phyloP scores from a whole-genome alignment of 2,329 filamentous ascomycete genomes.

The Incumbomyces lentus region DNA sequence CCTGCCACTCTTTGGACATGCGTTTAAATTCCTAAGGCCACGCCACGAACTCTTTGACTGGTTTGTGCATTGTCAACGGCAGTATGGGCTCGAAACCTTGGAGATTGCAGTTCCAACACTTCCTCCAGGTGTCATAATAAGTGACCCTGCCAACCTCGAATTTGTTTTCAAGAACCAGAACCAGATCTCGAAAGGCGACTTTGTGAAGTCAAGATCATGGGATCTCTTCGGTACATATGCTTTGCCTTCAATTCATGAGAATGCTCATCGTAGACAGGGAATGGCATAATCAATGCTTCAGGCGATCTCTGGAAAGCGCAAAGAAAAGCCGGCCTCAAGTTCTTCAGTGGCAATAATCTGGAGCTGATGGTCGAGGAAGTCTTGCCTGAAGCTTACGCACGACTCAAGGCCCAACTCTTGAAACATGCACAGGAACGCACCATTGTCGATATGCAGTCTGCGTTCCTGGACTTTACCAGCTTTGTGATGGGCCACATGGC shows the following conservation, averaged over 20 bases:
- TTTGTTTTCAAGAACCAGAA: constrained; percentile 53
- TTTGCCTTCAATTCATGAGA: not conserved
- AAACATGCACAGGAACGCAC: constrained; percentile 20
- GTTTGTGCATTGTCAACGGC: constrained; percentile 50
- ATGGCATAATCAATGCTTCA: constrained; percentile 58
- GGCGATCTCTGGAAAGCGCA: constrained; percentile 54
- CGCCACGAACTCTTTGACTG: constrained; percentile 52
- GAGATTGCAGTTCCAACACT: constrained; percentile 53
- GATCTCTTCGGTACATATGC: constrained; percentile 49
- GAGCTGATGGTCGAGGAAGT: constrained; percentile 47
- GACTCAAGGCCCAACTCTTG: constrained; percentile 32
- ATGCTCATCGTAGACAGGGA: constrained; percentile 28
- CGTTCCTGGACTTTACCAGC: constrained; percentile 55
- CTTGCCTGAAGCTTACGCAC: constrained; percentile 43
- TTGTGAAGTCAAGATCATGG: constrained; percentile 50
- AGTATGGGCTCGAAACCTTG: constrained; percentile 50
- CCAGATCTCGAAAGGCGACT: constrained; percentile 51
- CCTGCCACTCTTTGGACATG: constrained; percentile 48
- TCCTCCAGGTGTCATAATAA: constrained; percentile 53
- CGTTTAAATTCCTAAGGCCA: constrained; percentile 49
- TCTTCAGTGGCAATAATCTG: constrained; percentile 49
- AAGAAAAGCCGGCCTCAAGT: constrained; percentile 49
- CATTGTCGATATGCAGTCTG: constrained; percentile 46
- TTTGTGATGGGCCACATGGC: constrained; percentile 59
- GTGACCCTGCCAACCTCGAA: constrained; percentile 51